phyloP scores from a whole-genome alignment of 805 yeast species.

The Starmerella davenportii region DNA sequence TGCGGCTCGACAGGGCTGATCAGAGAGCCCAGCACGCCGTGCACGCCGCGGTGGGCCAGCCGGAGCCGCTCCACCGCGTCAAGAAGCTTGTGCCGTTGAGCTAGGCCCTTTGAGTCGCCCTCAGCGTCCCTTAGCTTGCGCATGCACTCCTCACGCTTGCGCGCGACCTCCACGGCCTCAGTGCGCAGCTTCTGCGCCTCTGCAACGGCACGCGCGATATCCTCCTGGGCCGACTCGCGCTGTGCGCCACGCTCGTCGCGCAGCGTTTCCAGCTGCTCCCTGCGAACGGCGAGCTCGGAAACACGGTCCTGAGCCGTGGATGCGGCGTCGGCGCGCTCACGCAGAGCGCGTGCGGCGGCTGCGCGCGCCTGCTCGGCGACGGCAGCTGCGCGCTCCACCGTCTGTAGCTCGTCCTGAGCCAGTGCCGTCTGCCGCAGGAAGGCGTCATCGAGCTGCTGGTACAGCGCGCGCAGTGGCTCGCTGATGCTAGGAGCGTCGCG shows the following conservation, averaged over 20 bases:
- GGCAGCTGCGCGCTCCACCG: not conserved
- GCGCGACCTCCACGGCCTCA: constrained; percentile 16
- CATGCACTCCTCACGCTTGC: constrained; percentile 42
- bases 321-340: constrained; percentile 1
- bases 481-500: not conserved
- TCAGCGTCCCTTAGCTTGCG: constrained; percentile 49
- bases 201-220: constrained; percentile 8
- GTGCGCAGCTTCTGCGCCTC: constrained; percentile 15
- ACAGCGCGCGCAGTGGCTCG: constrained; percentile 2
- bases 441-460: constrained; percentile 5
- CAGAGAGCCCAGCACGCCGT: constrained; percentile 62
- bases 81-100: constrained; percentile 46
- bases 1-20: constrained; percentile 41
- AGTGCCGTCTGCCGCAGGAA: constrained; percentile 4
- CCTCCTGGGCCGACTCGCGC: constrained; percentile 8
- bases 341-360: constrained; percentile 1
- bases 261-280: constrained; percentile 6
- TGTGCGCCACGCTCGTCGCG: constrained; percentile 7
- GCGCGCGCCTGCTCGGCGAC: not conserved
- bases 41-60: constrained; percentile 59
- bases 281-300: constrained; percentile 1
- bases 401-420: constrained; percentile 5
- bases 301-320: not conserved
- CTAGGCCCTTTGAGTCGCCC: constrained; percentile 60
- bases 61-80: constrained; percentile 56